Evolutionary conservation across 2,329 filamentous ascomycete genomes (phyloP), one percentile per base, ranked within the genome.

Genomic region (Cladorrhinum sp.): DNA sequence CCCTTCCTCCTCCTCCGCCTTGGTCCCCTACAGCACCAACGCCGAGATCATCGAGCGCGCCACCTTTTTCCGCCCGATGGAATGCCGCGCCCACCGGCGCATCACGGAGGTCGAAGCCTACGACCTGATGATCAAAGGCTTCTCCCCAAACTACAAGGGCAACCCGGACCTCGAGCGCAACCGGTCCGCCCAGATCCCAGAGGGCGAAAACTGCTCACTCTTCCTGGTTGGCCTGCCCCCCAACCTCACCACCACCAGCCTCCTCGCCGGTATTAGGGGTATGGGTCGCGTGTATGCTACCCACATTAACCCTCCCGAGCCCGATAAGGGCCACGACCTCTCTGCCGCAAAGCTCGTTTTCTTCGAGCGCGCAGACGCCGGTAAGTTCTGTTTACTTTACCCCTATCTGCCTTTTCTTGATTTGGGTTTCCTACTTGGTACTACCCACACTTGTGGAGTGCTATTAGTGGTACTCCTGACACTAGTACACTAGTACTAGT

Each of bases 221-320:
- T 85, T 81, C 77, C 64, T 86, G 24, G 81, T 78, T 1, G 80
- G 81, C 55, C 74, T 86, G 0, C 80, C 82, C 0, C 73, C 77
- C 0, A 63, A 74, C 57, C 69, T 80, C 48, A 76, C 73, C 1
- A 74, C 78, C 46, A 64, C 69, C 24, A 73, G 78, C 64, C 78
- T 85, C 1, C 76, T 85, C 1, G 60, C 66, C 1, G 64, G 72
- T 2, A 76, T 85, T 49, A 74, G 76, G 10, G 67, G 73, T 62
- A 72, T 79, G 28, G 83, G 83, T 1, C 81, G 83, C 59, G 71
- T 85, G 10, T 84, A 74, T 67, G 80, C 80, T 51, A 74, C 74
- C 1, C 79, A 79, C 60, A 80, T 86, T 72, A 85, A 83, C 72
- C 68, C 71, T 1, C 79, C 81, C 0, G 75, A 78, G 61, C 71